Percentiles rank a stretch among this genome's conserved stretches.
Conservation (phyloP, 768 basidiomycete genomes). For the Termitomyces sp. region DNA sequence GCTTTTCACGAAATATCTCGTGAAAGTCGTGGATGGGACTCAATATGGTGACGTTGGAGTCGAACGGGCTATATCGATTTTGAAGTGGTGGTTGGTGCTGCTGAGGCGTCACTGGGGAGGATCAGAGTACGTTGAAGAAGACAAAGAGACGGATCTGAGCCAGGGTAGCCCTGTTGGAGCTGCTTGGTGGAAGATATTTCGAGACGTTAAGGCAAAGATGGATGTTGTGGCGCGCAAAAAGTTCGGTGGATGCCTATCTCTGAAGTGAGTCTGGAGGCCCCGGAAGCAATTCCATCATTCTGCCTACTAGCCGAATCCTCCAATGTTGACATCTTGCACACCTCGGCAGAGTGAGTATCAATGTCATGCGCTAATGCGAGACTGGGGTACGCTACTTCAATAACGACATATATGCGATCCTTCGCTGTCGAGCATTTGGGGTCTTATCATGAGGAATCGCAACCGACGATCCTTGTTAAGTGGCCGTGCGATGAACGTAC, state of each 20-base stretch:
- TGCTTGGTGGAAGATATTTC: constrained; percentile 82
- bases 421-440: not conserved
- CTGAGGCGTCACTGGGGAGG: constrained; percentile 59
- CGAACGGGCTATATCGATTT: constrained; percentile 61
- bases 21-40: constrained; percentile 57
- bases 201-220: constrained; percentile 60
- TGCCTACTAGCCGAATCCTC: not conserved
- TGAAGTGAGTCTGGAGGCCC: constrained; percentile 34
- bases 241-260: constrained; percentile 67
- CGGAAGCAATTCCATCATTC: not conserved
- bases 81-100: constrained; percentile 81
- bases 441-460: no score
- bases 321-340: not conserved
- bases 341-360: not conserved
- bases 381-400: not conserved
- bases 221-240: constrained; percentile 58
- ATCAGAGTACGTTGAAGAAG: constrained; percentile 41
- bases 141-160: constrained; percentile 24
- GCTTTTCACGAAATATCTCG: constrained; percentile 67
- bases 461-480: no score
- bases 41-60: constrained; percentile 54
- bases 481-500: no score
- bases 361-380: not conserved
- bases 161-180: constrained; percentile 44
- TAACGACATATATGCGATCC: not conserved